Evolutionary conservation across 2,329 filamentous ascomycete species (phyloP), one percentile per base, ranked within the genome.

Genomic region (Pestalotiopsis sp.): DNA sequence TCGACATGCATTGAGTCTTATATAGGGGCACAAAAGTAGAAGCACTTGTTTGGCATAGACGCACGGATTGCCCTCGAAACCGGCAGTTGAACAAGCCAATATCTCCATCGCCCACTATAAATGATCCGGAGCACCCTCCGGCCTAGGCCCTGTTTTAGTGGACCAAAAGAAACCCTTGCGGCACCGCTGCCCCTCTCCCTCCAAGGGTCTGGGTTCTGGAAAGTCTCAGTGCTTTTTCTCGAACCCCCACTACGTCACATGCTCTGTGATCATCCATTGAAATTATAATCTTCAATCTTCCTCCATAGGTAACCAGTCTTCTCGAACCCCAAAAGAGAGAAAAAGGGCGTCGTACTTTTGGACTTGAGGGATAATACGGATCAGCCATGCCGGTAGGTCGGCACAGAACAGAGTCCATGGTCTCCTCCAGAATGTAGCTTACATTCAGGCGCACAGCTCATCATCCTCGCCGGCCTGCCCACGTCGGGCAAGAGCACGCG

Each of bases 401-500:
- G 45, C 45, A 52, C 45, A 52, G 45, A 7, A 9, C 4, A 41
- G 31, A 5, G 6, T 12, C 13, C 9, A 14, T 27, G 1, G 14
- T 31, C 31, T 31, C 27, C 39, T 20, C 27, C 58, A 17, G 4
- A 4, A 31, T 17, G 12, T 23, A 36, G 57, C n/a, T 36, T 14
- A 20, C 36, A 39, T 36, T 41, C 17, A 39, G 4, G 13, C 4
- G 17, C 27, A n/a, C 39, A 92, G 90, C 84, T 92, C 72, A 89
- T 92, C 75, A 89, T 91, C 73, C 79, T 92, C 69, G 89, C 89
- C 66, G 90, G 90, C 71, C 84, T 90, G 73, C 90, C 90, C 67
- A 90, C 89, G 72, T 92, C 90, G 38, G 90, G 90, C 78, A 92
- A 92, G 80, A 89, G 89, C 41, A 88, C 88, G 23, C 88, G 90